Evolutionary conservation across 106 monocot species (phyloP).

Genomic region (Platanthera zijinensis): DNA sequence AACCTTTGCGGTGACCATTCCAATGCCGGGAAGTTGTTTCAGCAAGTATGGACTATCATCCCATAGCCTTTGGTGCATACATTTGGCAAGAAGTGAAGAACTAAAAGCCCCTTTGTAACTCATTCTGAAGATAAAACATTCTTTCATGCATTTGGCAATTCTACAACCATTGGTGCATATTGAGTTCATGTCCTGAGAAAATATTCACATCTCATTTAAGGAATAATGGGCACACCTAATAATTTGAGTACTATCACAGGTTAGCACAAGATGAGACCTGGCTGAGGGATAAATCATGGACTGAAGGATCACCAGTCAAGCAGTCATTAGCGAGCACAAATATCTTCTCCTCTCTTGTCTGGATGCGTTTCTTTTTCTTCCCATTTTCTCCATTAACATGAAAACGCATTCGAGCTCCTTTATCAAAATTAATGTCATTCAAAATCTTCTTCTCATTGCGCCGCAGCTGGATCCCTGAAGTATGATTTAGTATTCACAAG

Average conservation of each 20-base stretch:
- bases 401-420: constrained; percentile 62
- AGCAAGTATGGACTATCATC: constrained; percentile 76
- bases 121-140: constrained; percentile 82
- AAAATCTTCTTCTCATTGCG: constrained; percentile 91
- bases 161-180: constrained; percentile 80
- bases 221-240: constrained; percentile 4
- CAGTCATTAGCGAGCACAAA: constrained; percentile 87
- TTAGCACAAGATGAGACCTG: constrained; percentile 43
- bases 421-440: constrained; percentile 86
- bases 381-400: constrained; percentile 77
- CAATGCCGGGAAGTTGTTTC: constrained; percentile 94
- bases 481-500: background rate
- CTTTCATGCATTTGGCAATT: constrained; percentile 94
- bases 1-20: constrained; percentile 99
- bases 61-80: constrained; percentile 83
- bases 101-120: constrained; percentile 71
- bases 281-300: constrained; percentile 81
- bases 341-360: constrained; percentile 91
- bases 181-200: constrained; percentile 60
- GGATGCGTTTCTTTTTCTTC: constrained; percentile 84
- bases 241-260: background rate
- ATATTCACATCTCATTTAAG: constrained; percentile 11
- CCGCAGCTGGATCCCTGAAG: constrained; percentile 85
- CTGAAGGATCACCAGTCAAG: constrained; percentile 80
- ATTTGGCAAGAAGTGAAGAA: constrained; percentile 74